Conservation (phyloP, 139 green algal species). For the Tetraselmis chui region DNA sequence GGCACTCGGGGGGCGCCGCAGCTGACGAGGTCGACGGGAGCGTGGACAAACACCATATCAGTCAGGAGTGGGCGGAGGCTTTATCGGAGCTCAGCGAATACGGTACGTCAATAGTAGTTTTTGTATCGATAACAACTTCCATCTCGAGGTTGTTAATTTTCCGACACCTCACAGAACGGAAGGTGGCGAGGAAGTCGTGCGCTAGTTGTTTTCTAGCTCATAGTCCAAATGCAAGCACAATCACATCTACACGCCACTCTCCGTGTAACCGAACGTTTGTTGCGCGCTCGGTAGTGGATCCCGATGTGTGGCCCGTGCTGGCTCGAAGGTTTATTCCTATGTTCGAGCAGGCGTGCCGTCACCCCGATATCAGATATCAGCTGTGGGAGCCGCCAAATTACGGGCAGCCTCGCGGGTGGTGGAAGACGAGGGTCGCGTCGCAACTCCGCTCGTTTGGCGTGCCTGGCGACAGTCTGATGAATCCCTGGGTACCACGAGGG, state of each 20-base stretch:
- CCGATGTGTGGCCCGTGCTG: not conserved
- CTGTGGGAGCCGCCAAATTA: not conserved
- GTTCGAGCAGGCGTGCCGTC: not conserved
- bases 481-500: not conserved
- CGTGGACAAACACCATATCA: not conserved
- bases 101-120: not conserved
- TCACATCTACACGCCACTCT: too few relatives aligned
- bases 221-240: too few relatives aligned
- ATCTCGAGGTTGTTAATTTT: too few relatives aligned
- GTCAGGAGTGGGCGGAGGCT: not conserved
- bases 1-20: not conserved
- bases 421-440: not conserved
- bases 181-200: too few relatives aligned
- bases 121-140: not conserved
- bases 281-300: not conserved
- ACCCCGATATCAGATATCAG: not conserved
- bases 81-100: not conserved
- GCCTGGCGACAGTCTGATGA: not conserved
- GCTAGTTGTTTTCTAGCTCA: too few relatives aligned
- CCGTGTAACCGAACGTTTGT: too few relatives aligned
- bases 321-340: not conserved
- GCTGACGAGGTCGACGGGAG: not conserved
- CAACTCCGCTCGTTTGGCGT: not conserved
- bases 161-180: too few relatives aligned
- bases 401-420: not conserved